Percentiles rank a stretch among this genome's conserved stretches.
phyloP scores from a whole-genome alignment of 2,329 filamentous ascomycete species.

The Microthyrium microscopicum region DNA sequence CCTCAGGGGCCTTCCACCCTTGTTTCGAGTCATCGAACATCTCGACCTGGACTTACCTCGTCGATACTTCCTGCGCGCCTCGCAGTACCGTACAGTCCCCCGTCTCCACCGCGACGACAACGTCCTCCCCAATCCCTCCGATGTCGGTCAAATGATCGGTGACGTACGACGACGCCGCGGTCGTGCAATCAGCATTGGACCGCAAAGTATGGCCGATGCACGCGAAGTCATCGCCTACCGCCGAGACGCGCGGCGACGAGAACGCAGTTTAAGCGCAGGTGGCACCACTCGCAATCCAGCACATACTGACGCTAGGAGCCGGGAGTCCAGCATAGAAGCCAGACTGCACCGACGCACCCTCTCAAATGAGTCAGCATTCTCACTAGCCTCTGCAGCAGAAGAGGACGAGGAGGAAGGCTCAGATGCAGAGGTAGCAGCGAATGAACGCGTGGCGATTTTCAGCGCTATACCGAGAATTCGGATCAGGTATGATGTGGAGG shows the following conservation, averaged over 20 bases:
- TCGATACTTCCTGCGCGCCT: constrained; percentile 80
- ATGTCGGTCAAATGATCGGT: constrained; percentile 41
- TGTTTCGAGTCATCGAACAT: constrained; percentile 75
- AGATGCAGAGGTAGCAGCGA: constrained; percentile 20
- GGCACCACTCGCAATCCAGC: too few species aligned
- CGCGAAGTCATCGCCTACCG: constrained; percentile 91
- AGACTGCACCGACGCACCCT: not conserved
- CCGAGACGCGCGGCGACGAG: constrained; percentile 50
- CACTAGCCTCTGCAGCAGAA: constrained; percentile 5
- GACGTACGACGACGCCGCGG: constrained; percentile 68
- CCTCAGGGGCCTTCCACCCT: constrained; percentile 59
- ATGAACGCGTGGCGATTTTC: constrained; percentile 52
- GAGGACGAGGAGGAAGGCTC: constrained; percentile 11
- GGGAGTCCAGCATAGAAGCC: not conserved
- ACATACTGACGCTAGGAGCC: not conserved
- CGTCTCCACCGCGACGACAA: constrained; percentile 62
- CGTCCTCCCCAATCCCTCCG: constrained; percentile 74
- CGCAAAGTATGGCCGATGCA: constrained; percentile 88
- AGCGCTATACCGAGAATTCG: constrained; percentile 67
- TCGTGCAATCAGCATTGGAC: constrained; percentile 75
- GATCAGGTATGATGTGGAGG: constrained; percentile 94
- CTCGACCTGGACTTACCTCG: constrained; percentile 66
- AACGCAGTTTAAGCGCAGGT: too few species aligned
- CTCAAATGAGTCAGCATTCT: not conserved
- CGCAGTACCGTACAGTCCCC: constrained; percentile 78